phyloP scores from a whole-genome alignment of 2,329 filamentous ascomycete species.

The Talaromyces sp. region DNA sequence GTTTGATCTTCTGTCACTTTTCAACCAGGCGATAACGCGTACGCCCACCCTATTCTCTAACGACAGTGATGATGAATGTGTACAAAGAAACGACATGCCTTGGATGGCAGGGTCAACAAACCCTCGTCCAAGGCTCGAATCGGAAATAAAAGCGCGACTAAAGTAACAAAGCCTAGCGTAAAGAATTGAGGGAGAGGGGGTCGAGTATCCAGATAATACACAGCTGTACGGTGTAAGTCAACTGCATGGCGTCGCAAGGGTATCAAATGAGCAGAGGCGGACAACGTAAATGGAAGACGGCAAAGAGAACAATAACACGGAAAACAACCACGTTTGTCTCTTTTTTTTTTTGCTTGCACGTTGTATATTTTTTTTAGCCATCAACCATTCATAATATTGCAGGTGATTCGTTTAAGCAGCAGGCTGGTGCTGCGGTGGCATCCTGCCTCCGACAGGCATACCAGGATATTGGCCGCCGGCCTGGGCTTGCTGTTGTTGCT shows the following conservation, averaged over 20 bases:
- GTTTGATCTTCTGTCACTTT: conserved; percentile 5
- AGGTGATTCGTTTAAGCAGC: conserved; percentile 52
- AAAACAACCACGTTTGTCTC: conserved; percentile 14
- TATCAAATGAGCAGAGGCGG: conserved; percentile 12
- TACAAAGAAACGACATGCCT: conserved; percentile 7
- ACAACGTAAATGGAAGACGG: conserved; percentile 11
- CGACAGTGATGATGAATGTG: conserved; percentile 4
- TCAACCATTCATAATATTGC: conserved; percentile 2
- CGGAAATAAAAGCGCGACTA: conserved; percentile 3
- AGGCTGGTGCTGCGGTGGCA: conserved; percentile 78
- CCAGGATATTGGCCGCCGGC: conserved; percentile 63
- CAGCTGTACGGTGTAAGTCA: background rate
- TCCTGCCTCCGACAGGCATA: conserved; percentile 71
- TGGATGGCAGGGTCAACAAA: background rate
- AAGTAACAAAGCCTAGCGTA: background rate
- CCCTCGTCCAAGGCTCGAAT: conserved; percentile 1
- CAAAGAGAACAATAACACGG: conserved; percentile 12
- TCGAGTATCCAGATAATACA: conserved; percentile 8
- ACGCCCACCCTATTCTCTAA: conserved; percentile 3
- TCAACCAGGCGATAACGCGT: conserved; percentile 3
- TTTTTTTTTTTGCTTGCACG: background rate
- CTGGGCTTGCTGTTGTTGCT: conserved; percentile 54
- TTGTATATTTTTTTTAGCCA: background rate
- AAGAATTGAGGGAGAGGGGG: background rate
- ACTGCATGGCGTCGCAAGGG: conserved; percentile 6